Conservation (phyloP, 345 rosid species). For the Melaleuca quinquenervia region DNA sequence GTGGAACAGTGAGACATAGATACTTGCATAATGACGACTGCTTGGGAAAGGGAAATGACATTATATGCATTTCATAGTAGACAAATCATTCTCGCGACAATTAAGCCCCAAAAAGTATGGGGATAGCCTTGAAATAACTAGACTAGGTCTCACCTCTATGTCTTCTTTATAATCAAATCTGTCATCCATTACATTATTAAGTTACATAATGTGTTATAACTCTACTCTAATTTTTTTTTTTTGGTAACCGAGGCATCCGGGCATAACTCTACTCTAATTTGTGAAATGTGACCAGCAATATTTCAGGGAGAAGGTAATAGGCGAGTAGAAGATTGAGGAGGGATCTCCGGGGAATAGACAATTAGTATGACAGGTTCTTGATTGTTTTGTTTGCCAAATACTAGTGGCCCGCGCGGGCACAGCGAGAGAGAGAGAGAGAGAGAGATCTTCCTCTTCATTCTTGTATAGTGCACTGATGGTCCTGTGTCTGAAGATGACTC, state of each 20-base stretch:
- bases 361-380: not conserved
- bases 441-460: not conserved
- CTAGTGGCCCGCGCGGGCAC: not conserved
- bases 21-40: not conserved
- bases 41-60: not conserved
- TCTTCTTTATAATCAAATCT: not conserved
- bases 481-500: not conserved
- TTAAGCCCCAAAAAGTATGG: not conserved
- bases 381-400: not conserved
- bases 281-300: not conserved
- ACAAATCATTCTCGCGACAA: not conserved
- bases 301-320: not conserved
- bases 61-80: not conserved
- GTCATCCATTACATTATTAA: not conserved
- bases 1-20: not conserved
- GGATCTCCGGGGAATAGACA: not conserved
- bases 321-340: not conserved
- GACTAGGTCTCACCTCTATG: not conserved
- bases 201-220: not conserved
- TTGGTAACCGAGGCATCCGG: no score
- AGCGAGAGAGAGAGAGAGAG: not conserved
- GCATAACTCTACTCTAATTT: not conserved
- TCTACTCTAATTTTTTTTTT: not conserved
- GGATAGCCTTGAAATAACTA: not conserved
- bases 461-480: not conserved